A percentile compares a stretch with the other conserved stretches of the same genome.
phyloP scores from a whole-genome alignment of 176 grass and related monocot species.

The Chloris gayana region DNA sequence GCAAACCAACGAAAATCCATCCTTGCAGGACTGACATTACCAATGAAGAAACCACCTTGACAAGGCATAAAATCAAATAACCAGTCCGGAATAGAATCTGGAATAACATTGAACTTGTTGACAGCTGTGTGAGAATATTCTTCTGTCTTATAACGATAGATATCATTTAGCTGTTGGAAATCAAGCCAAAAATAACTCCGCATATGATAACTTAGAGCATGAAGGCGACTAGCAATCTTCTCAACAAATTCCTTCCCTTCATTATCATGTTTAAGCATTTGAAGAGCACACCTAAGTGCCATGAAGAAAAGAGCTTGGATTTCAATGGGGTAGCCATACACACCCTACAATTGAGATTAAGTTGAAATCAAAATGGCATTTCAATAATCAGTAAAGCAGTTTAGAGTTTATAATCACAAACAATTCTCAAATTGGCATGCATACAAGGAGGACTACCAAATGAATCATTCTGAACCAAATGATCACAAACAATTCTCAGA shows the following conservation, averaged over 20 bases:
- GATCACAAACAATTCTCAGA: too few species aligned
- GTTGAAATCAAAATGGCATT: slow-evolving; percentile 1
- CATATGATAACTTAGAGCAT: slow-evolving; percentile 86
- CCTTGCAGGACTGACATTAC: slow-evolving; percentile 81
- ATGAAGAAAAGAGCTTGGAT: slow-evolving; percentile 88
- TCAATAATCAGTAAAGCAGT: slow-evolving; percentile 17
- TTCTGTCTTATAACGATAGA: slow-evolving; percentile 84
- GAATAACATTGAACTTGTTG: slow-evolving; percentile 88
- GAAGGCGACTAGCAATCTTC: slow-evolving; percentile 66
- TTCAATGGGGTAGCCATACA: slow-evolving; percentile 80
- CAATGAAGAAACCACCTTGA: slow-evolving; percentile 72
- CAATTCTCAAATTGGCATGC: background rate
- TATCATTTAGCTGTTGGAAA: slow-evolving; percentile 80
- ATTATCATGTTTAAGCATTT: slow-evolving; percentile 68
- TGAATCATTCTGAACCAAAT: too few species aligned
- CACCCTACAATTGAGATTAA: slow-evolving; percentile 50
- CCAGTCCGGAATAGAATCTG: slow-evolving; percentile 79
- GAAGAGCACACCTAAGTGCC: slow-evolving; percentile 66
- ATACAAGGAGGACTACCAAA: slow-evolving; percentile 15
- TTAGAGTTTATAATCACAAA: background rate
- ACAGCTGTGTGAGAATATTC: slow-evolving; percentile 84
- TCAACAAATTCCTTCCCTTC: slow-evolving; percentile 78
- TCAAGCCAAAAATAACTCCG: slow-evolving; percentile 85
- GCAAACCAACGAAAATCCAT: slow-evolving; percentile 88
- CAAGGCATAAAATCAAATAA: slow-evolving; percentile 85